Evolutionary conservation across 257 asterid species (phyloP).

Genomic region (Solanum arcanum): DNA sequence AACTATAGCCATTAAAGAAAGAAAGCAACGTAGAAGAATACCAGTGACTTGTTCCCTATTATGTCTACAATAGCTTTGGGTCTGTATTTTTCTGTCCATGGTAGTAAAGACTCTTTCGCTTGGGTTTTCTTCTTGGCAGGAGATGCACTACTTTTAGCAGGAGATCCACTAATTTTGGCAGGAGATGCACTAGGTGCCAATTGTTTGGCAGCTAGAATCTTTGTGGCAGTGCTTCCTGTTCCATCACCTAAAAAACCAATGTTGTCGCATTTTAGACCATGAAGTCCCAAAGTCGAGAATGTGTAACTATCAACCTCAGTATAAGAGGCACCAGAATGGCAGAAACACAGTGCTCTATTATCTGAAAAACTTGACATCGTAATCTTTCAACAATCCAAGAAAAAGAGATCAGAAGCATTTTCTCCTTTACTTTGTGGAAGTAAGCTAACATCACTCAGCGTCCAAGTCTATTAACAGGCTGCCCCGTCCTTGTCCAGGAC

Average conservation of each 20-base stretch:
- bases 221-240: slow-evolving; percentile 1
- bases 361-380: not conserved
- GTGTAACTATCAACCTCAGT: not conserved
- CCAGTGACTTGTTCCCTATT: slow-evolving; percentile 88
- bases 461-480: not conserved
- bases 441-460: not conserved
- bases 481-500: not conserved
- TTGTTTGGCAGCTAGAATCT: slow-evolving; percentile 32
- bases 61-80: slow-evolving; percentile 75
- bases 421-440: not conserved
- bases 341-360: not conserved
- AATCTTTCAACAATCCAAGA: not conserved
- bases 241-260: not conserved
- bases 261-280: not conserved
- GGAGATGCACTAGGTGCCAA: slow-evolving; percentile 21
- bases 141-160: slow-evolving; percentile 2
- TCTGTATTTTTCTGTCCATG: slow-evolving; percentile 87
- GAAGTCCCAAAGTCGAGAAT: not conserved
- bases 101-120: slow-evolving; percentile 35
- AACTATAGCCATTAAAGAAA: not conserved
- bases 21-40: slow-evolving; percentile 22
- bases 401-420: not conserved
- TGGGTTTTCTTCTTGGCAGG: slow-evolving; percentile 31
- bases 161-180: slow-evolving; percentile 3
- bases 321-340: not conserved